Base-by-base conservation (phyloP, 345 rosid species). In the thale cress (Arabidopsis thaliana) region DNA sequence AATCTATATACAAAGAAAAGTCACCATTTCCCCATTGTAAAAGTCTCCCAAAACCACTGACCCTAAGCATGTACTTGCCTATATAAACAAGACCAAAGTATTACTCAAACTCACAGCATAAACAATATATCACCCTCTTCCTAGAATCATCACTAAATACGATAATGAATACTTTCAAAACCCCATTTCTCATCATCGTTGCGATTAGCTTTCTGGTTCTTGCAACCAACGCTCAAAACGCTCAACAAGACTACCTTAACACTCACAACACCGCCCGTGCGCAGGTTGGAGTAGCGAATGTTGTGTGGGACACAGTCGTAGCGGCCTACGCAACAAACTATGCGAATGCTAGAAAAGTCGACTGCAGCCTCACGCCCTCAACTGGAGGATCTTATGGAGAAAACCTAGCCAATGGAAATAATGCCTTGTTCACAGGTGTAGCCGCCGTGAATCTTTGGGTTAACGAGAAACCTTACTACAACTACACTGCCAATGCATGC, bases 381-480 rank as follows among this genome's bases (percentile, higher is more conserved):
- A 32, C 3, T 32, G 4, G 51, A 1, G 89, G 89, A 6, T 82
- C 73, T 8, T 84, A 80, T 41, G 92, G 92, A 3, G 88, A 88
- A 82, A 88, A 88, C 82, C 63, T 88, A n/a, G 92, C 88, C 30
- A 8, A 76, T 72, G 63, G 86, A 80, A 69, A 83, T 80, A 73
- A 36, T n/a, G 57, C 28, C 20, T 16, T 49, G 8, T 64, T 87
- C 16, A 41, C 81, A 1, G 91, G 68, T 14, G 38, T 48, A 0
- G 69, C 58, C 3, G 93, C 88, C 0, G 88, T 86, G 22, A 59
- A 65, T 41, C 0, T 85, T 81, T 88, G 92, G 92, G 90, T 82
- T 6, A 50, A 23, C 3, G 89, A 87, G 83, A 80, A 81, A 81
- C 65, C 22, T 11, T 0, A 80, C 61, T 91, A 89, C 40, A 62